A percentile compares a stretch with the other conserved stretches of the same genome.
phyloP scores from a whole-genome alignment of 2,329 filamentous ascomycete species.

The Teratosphaeria epicoccoides region DNA sequence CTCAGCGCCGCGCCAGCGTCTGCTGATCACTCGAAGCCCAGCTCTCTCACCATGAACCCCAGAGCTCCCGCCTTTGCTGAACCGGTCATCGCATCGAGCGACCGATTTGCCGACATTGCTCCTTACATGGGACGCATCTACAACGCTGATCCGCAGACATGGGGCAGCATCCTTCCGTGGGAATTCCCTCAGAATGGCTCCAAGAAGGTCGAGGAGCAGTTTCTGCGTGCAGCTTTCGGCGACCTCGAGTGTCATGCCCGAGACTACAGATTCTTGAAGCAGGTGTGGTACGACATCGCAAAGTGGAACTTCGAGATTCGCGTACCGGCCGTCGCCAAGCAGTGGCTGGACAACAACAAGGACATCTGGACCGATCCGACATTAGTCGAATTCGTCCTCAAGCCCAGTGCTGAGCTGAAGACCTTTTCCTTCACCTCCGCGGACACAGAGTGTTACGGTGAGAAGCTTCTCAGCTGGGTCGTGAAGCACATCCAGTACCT shows the following conservation, averaged over 20 bases:
- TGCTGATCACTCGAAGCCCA: not conserved
- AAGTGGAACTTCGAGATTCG: conserved; percentile 21
- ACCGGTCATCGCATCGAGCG: conserved; percentile 22
- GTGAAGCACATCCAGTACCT: conserved; percentile 9
- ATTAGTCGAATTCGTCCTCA: conserved; percentile 13
- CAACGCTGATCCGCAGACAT: conserved; percentile 14
- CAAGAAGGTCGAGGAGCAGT: conserved; percentile 25
- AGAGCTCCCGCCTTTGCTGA: not conserved
- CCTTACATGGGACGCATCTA: conserved; percentile 22
- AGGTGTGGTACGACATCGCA: conserved; percentile 23
- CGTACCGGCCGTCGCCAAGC: conserved; percentile 15
- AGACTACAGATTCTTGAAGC: conserved; percentile 26
- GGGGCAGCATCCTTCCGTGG: conserved; percentile 22
- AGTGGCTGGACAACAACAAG: conserved; percentile 16
- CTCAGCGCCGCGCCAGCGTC: not conserved
- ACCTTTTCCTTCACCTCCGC: conserved; percentile 17
- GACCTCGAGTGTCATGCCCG: conserved; percentile 20
- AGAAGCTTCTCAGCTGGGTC: conserved; percentile 7
- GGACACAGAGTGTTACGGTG: conserved; percentile 6
- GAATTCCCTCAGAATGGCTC: conserved; percentile 21
- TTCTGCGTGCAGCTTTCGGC: conserved; percentile 20
- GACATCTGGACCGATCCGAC: conserved; percentile 12
- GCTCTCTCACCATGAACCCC: not conserved
- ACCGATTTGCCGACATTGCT: conserved; percentile 20
- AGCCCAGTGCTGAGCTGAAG: conserved; percentile 8